A percentile compares a stretch with the other conserved stretches of the same genome.
phyloP scores from a whole-genome alignment of 805 yeast species.

The Wickerhamomyces alni region DNA sequence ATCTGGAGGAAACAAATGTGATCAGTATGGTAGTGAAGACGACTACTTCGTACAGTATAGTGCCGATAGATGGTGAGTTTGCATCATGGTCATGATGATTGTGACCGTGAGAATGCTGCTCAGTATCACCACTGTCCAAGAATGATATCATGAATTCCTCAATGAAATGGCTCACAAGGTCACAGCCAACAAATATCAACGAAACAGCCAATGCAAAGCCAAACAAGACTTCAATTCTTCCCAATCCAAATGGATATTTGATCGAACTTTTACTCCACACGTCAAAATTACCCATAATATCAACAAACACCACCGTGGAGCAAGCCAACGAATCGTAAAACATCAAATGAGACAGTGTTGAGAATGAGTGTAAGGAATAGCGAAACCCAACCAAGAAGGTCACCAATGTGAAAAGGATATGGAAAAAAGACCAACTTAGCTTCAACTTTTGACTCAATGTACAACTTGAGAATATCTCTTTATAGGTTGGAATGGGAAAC shows the following conservation, averaged over 20 bases:
- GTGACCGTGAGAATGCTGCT: slow-evolving; percentile 16
- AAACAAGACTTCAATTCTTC: slow-evolving; percentile 81
- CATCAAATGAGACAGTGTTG: slow-evolving; percentile 80
- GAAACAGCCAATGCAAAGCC: slow-evolving; percentile 86
- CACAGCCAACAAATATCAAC: slow-evolving; percentile 85
- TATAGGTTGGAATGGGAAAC: slow-evolving; percentile 37
- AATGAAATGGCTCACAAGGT: slow-evolving; percentile 76
- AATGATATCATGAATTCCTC: slow-evolving; percentile 57
- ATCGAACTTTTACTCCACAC: slow-evolving; percentile 84
- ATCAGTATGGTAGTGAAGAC: slow-evolving; percentile 20
- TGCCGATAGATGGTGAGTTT: slow-evolving; percentile 14
- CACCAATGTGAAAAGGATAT: slow-evolving; percentile 45
- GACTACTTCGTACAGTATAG: slow-evolving; percentile 24
- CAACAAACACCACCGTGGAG: slow-evolving; percentile 60
- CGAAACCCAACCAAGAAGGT: slow-evolving; percentile 57
- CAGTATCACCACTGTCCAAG: slow-evolving; percentile 19
- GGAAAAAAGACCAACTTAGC: slow-evolving; percentile 53
- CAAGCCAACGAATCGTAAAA: slow-evolving; percentile 85
- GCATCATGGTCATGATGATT: slow-evolving; percentile 21
- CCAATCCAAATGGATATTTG: slow-evolving; percentile 86
- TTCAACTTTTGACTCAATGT: slow-evolving; percentile 51
- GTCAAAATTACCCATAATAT: slow-evolving; percentile 83
- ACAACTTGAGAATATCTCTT: slow-evolving; percentile 59
- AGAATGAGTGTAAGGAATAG: slow-evolving; percentile 51
- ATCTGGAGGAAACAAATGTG: slow-evolving; percentile 30